A percentile compares a stretch with the other conserved stretches of the same genome.
These are phyloP conservation scores for Sporothrix pseudoabietina DNA, from an alignment of 2,329 filamentous ascomycete species.

Conservation along the genomic window DNA sequence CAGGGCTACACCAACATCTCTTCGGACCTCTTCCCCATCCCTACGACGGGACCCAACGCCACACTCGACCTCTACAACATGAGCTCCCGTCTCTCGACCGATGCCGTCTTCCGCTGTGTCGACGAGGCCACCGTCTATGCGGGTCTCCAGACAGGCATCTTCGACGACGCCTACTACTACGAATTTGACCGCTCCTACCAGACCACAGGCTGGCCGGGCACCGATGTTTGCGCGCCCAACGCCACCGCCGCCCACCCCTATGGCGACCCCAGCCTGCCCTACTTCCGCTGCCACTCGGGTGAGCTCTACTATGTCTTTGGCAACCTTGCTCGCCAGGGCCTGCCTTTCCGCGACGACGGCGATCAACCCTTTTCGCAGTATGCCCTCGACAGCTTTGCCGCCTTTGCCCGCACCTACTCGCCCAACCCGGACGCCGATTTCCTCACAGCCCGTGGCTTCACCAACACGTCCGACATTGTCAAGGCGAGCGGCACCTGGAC, in stretches of 20 bases:
- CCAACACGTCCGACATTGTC: slow-evolving; percentile 37
- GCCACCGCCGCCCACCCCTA: slow-evolving; percentile 41
- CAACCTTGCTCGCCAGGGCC: slow-evolving; percentile 47
- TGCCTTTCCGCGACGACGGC: slow-evolving; percentile 51
- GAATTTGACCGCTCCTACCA: slow-evolving; percentile 61
- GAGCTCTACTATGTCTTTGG: slow-evolving; percentile 59
- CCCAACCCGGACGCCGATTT: slow-evolving; percentile 54
- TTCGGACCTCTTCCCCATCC: slow-evolving; percentile 53
- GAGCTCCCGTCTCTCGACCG: slow-evolving; percentile 57
- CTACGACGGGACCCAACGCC: slow-evolving; percentile 45
- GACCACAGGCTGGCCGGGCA: slow-evolving; percentile 55
- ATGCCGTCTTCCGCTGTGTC: slow-evolving; percentile 61
- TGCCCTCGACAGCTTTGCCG: slow-evolving; percentile 53
- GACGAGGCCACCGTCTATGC: slow-evolving; percentile 61
- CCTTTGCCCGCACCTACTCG: slow-evolving; percentile 53
- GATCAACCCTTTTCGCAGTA: slow-evolving; percentile 45
- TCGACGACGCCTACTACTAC: slow-evolving; percentile 59
- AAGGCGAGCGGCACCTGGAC: slow-evolving; percentile 42
- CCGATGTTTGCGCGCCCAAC: slow-evolving; percentile 52
- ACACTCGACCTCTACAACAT: slow-evolving; percentile 60
- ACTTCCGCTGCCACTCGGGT: slow-evolving; percentile 60
- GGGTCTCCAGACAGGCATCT: slow-evolving; percentile 48
- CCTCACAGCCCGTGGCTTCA: slow-evolving; percentile 48
- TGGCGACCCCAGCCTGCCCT: slow-evolving; percentile 48
- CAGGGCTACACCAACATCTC: slow-evolving; percentile 42